phyloP scores from a whole-genome alignment of 2,329 filamentous ascomycete species.

The Xylaria sp. region DNA sequence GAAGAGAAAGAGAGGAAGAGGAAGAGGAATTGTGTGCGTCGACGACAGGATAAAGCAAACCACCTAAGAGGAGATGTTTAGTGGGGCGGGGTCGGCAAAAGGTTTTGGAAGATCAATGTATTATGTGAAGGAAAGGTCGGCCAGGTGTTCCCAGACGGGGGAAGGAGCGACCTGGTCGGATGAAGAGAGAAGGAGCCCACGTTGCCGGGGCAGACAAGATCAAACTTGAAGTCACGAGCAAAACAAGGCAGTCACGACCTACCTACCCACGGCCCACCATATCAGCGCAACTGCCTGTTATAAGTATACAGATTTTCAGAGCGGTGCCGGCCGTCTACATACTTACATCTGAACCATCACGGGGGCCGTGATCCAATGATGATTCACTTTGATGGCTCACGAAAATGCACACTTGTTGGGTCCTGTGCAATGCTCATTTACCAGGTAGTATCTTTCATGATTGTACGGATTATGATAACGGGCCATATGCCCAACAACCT shows the following conservation, averaged over 20 bases:
- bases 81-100: not conserved
- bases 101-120: not conserved
- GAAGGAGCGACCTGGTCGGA: not conserved
- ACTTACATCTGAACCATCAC: not conserved
- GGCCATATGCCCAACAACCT: not conserved
- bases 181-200: not conserved
- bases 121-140: not conserved
- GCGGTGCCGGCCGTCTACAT: not conserved
- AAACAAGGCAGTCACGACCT: not conserved
- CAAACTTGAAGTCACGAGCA: not conserved
- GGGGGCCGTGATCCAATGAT: not conserved
- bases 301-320: not conserved
- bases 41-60: conserved; percentile 14
- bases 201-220: not conserved
- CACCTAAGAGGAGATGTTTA: not conserved
- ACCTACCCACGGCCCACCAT: not conserved
- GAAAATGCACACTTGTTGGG: not conserved
- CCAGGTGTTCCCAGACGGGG: not conserved
- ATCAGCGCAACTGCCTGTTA: conserved; percentile 1
- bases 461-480: too few relatives aligned
- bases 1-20: conserved; percentile 19
- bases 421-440: conserved; percentile 11
- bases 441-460: not conserved
- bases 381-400: conserved; percentile 4
- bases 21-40: conserved; percentile 18